Evolutionary conservation across 2,329 filamentous ascomycete genomes (phyloP), one percentile per base, ranked within the genome.

Genomic region (Teratosphaeria destructans): DNA sequence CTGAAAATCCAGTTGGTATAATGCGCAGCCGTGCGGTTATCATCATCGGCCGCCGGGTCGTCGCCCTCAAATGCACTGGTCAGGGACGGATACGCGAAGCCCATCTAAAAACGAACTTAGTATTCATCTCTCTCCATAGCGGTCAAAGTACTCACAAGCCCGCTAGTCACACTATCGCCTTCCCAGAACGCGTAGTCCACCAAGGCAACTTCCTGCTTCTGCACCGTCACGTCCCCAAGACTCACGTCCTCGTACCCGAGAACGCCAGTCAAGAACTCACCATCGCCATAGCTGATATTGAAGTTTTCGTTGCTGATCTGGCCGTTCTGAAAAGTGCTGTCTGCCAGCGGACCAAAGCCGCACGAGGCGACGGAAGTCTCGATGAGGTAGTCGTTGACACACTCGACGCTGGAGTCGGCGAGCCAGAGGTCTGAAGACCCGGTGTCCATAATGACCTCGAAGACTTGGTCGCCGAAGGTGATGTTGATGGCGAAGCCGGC

Each of bases 1-100:
- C 72, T 78, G 61, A 81, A 74, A 39, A 82, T 63, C 0, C 78
- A 77, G 53, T 75, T 62, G 14, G 49, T 71, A 66, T 82, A 82
- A 10, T 55, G 57, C 0, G 67, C 59, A n/a, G 23, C 52, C 0
- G 68, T 68, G 11, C 67, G 65, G 26, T 60, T 60, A 7, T 19
- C 11, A 55, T 59, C 63, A 52, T 70, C 66, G 14, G 57, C 39
- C 29, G 54, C 37, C 5, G 64, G 61, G 27, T 66, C 60, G 10
- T 54, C 61, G 14, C 68, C 69, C 8, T 52, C 43, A 53, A 59
- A 70, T 26, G 74, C 71, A 26, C 71, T 71, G 0, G 78, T 80
- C 35, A 80, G 61, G 23, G 72, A 68, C 5, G 78, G 76, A 63
- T 78, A 82, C 2, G 71, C 76, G 7, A 82, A 70, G 0, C 79